phyloP scores from a whole-genome alignment of 164 flowering plant species.

The Hamamelis virginiana region DNA sequence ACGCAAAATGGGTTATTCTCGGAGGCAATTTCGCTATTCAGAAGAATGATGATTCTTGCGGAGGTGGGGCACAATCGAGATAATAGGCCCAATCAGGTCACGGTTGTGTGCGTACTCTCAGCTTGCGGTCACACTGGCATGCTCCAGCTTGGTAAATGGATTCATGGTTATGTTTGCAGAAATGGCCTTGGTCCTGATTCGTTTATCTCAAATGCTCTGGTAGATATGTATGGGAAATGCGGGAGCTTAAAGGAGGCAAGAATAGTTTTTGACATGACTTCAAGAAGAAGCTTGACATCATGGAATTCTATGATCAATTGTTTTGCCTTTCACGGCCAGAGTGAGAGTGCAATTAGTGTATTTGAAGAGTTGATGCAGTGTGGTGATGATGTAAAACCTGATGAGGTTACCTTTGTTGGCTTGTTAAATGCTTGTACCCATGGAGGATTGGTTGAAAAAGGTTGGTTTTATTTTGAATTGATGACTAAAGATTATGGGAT shows the following conservation, averaged over 20 bases:
- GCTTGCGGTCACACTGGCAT: slow-evolving; percentile 65
- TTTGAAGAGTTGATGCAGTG: slow-evolving; percentile 49
- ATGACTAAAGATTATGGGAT: slow-evolving; percentile 43
- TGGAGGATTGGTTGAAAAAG: slow-evolving; percentile 55
- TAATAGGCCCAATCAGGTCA: slow-evolving; percentile 48
- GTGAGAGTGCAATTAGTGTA: slow-evolving; percentile 36
- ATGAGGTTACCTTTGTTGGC: slow-evolving; percentile 57
- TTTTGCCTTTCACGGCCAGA: slow-evolving; percentile 59
- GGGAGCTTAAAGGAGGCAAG: slow-evolving; percentile 54
- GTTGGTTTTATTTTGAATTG: slow-evolving; percentile 36
- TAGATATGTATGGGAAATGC: no score
- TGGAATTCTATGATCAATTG: slow-evolving; percentile 72
- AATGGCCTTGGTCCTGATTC: slow-evolving; percentile 30
- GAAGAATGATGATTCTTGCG: slow-evolving; percentile 32
- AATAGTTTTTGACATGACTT: slow-evolving; percentile 37
- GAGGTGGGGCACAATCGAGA: slow-evolving; percentile 1
- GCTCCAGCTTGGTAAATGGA: slow-evolving; percentile 54
- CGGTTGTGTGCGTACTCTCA: slow-evolving; percentile 47
- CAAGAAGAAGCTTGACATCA: slow-evolving; percentile 34
- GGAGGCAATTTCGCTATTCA: slow-evolving; percentile 48
- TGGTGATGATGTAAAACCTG: slow-evolving; percentile 35
- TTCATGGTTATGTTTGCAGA: slow-evolving; percentile 51
- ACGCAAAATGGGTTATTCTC: slow-evolving; percentile 59
- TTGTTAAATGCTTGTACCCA: slow-evolving; percentile 68
- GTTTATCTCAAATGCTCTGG: slow-evolving; percentile 43